Percentiles rank a stretch among this genome's conserved stretches.
phyloP scores from a whole-genome alignment of 2,329 filamentous ascomycete species.

The Coniochaeta sp. region DNA sequence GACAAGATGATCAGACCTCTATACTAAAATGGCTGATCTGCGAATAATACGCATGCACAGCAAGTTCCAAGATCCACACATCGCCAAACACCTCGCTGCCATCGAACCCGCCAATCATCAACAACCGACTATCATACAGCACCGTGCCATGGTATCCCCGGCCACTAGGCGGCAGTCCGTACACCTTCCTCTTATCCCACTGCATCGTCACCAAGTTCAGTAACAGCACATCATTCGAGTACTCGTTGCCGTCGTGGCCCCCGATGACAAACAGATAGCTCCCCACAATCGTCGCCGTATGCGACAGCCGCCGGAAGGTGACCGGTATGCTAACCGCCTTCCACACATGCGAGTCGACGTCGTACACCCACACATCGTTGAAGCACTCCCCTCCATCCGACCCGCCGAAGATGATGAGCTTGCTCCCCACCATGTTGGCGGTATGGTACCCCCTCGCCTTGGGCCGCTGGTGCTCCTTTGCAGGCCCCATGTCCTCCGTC shows the following conservation, averaged over 20 bases:
- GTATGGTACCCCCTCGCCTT: constrained; percentile 64
- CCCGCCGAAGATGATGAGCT: constrained; percentile 64
- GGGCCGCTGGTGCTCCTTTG: constrained; percentile 26
- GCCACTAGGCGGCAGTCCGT: constrained; percentile 54
- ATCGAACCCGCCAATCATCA: constrained; percentile 62
- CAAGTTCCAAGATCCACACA: constrained; percentile 59
- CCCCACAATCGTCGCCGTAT: constrained; percentile 62
- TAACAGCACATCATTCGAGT: constrained; percentile 60
- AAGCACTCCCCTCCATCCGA: constrained; percentile 67
- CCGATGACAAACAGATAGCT: constrained; percentile 64
- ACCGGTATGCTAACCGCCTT: constrained; percentile 49
- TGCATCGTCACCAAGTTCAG: constrained; percentile 66
- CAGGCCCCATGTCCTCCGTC: constrained; percentile 23
- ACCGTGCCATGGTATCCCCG: constrained; percentile 61
- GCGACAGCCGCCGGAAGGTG: constrained; percentile 57
- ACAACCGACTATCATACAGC: constrained; percentile 55
- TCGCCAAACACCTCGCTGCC: constrained; percentile 61
- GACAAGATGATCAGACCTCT: constrained; percentile 40
- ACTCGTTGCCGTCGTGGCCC: constrained; percentile 63
- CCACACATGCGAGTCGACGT: constrained; percentile 56
- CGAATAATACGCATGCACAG: constrained; percentile 64
- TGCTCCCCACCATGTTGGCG: constrained; percentile 64
- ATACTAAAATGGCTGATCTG: constrained; percentile 68
- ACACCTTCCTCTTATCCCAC: constrained; percentile 61
- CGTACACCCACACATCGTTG: constrained; percentile 66